These are phyloP conservation scores for Backusella morwellensis DNA, from an alignment of 192 early-diverging fungal genomes.

Conservation along the genomic window DNA sequence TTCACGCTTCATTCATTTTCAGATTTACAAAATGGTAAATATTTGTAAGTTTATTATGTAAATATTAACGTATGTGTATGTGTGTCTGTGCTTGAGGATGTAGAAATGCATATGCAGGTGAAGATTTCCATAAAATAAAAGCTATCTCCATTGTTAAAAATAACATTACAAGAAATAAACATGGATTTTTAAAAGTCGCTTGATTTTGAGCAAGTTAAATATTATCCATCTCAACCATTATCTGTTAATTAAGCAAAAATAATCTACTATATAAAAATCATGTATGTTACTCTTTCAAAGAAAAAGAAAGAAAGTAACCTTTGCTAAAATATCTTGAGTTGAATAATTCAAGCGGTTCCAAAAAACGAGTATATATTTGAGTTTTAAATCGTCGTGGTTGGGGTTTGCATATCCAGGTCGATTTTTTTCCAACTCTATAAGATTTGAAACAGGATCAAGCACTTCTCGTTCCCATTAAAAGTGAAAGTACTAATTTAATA, in stretches of 20 bases:
- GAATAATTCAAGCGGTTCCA: background rate
- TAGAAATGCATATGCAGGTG: background rate
- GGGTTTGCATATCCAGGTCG: background rate
- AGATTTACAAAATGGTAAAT: background rate
- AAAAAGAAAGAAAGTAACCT: background rate
- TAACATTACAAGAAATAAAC: background rate
- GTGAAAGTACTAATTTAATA: background rate
- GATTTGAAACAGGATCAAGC: background rate
- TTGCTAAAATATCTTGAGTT: background rate
- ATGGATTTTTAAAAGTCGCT: background rate
- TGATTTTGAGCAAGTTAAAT: background rate
- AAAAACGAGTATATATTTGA: background rate
- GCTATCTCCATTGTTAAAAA: background rate
- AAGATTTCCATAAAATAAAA: background rate
- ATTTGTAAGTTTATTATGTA: background rate
- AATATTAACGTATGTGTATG: slow-evolving; percentile 1
- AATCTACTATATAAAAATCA: background rate
- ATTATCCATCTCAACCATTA: background rate
- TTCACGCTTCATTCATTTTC: background rate
- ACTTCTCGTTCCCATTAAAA: background rate
- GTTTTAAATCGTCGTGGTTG: background rate
- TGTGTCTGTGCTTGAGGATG: background rate
- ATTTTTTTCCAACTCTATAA: background rate
- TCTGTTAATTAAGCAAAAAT: background rate
- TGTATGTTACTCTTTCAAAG: background rate